phyloP scores from a whole-genome alignment of 768 basidiomycete genomes.

The Suillus placidus region DNA sequence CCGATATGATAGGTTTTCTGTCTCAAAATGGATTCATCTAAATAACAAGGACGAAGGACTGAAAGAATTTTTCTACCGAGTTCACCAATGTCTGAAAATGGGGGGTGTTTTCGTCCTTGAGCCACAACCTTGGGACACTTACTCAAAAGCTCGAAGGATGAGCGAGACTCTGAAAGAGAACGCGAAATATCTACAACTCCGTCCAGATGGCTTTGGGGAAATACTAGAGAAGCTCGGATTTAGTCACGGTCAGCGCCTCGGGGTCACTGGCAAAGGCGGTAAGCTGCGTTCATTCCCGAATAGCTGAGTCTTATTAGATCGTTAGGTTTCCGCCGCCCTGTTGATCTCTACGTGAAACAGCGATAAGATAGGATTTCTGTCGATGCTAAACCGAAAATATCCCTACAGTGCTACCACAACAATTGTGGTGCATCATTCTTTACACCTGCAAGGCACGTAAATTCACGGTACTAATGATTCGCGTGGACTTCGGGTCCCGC shows the following conservation, averaged over 20 bases:
- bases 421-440: neutral
- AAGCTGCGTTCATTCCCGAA: slow-evolving; percentile 19
- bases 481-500: neutral
- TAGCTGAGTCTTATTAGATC: neutral
- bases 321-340: slow-evolving; percentile 2
- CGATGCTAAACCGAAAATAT: neutral
- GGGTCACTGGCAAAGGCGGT: slow-evolving; percentile 69
- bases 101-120: slow-evolving; percentile 79
- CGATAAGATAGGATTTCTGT: neutral
- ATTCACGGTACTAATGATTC: neutral
- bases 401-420: neutral
- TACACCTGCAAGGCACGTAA: neutral
- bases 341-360: neutral
- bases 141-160: slow-evolving; percentile 75
- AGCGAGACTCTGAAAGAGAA: slow-evolving; percentile 64
- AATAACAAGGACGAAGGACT: slow-evolving; percentile 78
- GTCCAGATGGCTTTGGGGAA: slow-evolving; percentile 63
- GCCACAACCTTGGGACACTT: slow-evolving; percentile 85
- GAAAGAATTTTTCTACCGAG: slow-evolving; percentile 64
- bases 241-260: slow-evolving; percentile 46
- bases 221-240: slow-evolving; percentile 69
- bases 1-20: slow-evolving; percentile 60
- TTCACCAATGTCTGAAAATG: slow-evolving; percentile 54
- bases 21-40: slow-evolving; percentile 93
- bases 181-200: slow-evolving; percentile 54